phyloP scores from a whole-genome alignment of 352 stramenopile species.

The Hyaloperonospora brassicae region DNA sequence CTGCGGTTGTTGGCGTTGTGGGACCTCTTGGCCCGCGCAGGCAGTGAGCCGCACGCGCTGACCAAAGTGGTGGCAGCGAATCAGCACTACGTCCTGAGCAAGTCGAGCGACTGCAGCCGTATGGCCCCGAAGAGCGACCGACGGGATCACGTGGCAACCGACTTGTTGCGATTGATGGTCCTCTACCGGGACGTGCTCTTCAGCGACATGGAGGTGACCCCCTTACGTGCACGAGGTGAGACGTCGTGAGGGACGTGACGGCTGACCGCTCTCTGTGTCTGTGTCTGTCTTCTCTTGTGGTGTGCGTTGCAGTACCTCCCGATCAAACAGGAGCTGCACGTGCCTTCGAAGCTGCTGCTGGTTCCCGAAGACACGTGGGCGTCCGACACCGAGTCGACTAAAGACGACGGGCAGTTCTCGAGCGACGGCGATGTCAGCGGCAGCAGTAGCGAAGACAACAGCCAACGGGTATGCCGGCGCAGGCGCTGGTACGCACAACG shows the following conservation, averaged over 20 bases:
- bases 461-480: constrained; percentile 14
- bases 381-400: constrained; percentile 9
- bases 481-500: constrained; percentile 7
- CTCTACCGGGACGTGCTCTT: constrained; percentile 65
- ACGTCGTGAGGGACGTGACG: background rate
- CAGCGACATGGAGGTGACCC: constrained; percentile 52
- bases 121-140: constrained; percentile 44
- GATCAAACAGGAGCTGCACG: constrained; percentile 41
- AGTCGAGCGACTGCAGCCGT: constrained; percentile 52
- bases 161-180: constrained; percentile 48
- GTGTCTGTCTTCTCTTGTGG: background rate
- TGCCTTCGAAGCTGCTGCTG: constrained; percentile 14
- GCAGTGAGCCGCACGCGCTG: constrained; percentile 26
- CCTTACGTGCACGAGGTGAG: background rate
- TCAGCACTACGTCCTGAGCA: constrained; percentile 49
- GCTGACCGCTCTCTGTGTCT: background rate
- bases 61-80: constrained; percentile 42
- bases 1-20: constrained; percentile 50
- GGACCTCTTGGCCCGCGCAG: constrained; percentile 39
- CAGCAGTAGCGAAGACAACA: constrained; percentile 13
- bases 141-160: constrained; percentile 36
- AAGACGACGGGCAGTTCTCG: constrained; percentile 25
- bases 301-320: constrained; percentile 32
- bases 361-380: constrained; percentile 14
- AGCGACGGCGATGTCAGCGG: constrained; percentile 22